Evolutionary conservation across 371 early-diverging fungal species (phyloP).

Genomic region (Lichtheimia hyalospora): DNA sequence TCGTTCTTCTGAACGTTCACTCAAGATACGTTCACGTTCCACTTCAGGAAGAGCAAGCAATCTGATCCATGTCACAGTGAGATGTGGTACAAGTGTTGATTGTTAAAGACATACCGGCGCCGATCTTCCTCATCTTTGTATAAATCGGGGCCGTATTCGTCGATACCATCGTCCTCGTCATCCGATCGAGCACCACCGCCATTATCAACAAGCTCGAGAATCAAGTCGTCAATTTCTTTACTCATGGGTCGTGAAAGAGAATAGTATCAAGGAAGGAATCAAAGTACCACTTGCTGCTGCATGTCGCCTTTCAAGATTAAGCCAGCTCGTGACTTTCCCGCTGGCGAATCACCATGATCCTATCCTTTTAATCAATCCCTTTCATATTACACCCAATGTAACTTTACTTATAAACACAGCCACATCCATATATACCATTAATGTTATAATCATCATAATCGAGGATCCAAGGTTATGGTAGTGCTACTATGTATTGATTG

Average conservation of each 20-base stretch:
- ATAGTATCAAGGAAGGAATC: background rate
- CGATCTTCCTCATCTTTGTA: conserved; percentile 81
- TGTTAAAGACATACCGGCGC: conserved; percentile 26
- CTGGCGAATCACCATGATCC: too few relatives aligned
- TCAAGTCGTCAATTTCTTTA: conserved; percentile 19
- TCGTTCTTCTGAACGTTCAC: conserved; percentile 75
- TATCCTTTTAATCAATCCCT: too few relatives aligned
- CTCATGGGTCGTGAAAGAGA: conserved; percentile 5
- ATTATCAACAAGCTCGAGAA: conserved; percentile 20
- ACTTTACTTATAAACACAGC: too few relatives aligned
- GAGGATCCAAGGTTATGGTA: too few relatives aligned
- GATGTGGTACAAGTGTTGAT: too few relatives aligned
- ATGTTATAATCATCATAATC: too few relatives aligned
- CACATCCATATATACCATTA: too few relatives aligned
- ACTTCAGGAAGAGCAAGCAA: conserved; percentile 71
- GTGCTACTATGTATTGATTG: too few relatives aligned
- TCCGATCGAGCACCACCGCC: conserved; percentile 26
- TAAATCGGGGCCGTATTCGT: conserved; percentile 75
- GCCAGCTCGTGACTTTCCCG: too few relatives aligned
- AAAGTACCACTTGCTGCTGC: too few relatives aligned
- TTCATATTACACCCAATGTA: too few relatives aligned
- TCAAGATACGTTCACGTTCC: conserved; percentile 75
- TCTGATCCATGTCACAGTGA: conserved; percentile 14
- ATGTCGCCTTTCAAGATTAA: too few relatives aligned
- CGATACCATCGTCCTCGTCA: conserved; percentile 63